Percentiles rank a stretch among this genome's conserved stretches.
These are phyloP conservation scores for Dissoconium aciculare DNA, from an alignment of 2,329 filamentous ascomycete species.

Conservation along the genomic window DNA sequence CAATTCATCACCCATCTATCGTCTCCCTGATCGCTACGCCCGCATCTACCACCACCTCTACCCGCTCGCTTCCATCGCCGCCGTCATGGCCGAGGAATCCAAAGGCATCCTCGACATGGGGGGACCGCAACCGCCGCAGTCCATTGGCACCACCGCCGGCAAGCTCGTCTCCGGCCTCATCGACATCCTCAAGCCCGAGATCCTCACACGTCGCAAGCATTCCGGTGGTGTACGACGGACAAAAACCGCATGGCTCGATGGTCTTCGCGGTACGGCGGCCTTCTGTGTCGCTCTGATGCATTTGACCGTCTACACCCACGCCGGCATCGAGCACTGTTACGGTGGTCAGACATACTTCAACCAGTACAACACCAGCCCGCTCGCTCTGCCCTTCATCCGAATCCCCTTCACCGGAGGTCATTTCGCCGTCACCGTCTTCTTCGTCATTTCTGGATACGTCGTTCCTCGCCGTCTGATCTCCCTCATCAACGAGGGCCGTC, in stretches of 20 bases:
- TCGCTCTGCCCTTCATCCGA: conserved; percentile 42
- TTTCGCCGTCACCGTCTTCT: conserved; percentile 40
- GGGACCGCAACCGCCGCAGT: neutral
- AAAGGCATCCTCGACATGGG: neutral
- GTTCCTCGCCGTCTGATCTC: conserved; percentile 30
- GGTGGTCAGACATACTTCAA: conserved; percentile 16
- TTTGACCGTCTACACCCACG: conserved; percentile 41
- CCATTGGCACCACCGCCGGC: neutral
- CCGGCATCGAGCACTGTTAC: conserved; percentile 29
- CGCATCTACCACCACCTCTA: neutral
- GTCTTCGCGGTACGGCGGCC: conserved; percentile 50
- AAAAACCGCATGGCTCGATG: conserved; percentile 45
- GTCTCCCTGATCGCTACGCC: too few relatives aligned
- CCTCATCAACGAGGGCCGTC: conserved; percentile 20
- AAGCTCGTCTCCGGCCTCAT: conserved; percentile 2
- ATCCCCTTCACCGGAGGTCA: conserved; percentile 47
- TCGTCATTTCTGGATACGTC: conserved; percentile 39
- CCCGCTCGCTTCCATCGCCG: neutral
- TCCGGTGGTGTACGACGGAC: conserved; percentile 1
- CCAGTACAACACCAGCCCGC: conserved; percentile 29
- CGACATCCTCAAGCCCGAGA: conserved; percentile 5
- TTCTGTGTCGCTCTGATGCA: conserved; percentile 51
- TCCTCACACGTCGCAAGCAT: conserved; percentile 3
- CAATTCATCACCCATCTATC: too few relatives aligned
- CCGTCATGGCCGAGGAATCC: neutral